Conservation (phyloP, 495 filamentous ascomycete species). For the Lasiosphaeria hispida region DNA sequence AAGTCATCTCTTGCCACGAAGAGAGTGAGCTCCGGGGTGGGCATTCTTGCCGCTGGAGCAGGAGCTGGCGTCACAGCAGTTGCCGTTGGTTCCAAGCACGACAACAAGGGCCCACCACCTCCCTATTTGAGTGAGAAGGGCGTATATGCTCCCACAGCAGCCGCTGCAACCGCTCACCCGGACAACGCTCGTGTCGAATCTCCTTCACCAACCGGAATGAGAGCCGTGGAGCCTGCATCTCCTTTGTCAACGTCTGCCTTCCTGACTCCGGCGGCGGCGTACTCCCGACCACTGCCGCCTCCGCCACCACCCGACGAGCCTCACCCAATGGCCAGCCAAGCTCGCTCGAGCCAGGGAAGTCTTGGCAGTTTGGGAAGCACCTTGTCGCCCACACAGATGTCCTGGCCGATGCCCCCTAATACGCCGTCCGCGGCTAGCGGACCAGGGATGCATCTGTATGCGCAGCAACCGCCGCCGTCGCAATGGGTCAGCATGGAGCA, state of each 20-base stretch:
- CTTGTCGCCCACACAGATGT: conserved; percentile 5
- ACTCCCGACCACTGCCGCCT: too few relatives aligned
- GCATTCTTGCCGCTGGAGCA: background rate
- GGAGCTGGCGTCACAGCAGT: background rate
- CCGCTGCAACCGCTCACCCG: background rate
- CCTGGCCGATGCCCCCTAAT: conserved; percentile 7
- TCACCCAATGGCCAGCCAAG: background rate
- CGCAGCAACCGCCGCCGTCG: background rate
- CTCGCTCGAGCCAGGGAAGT: background rate
- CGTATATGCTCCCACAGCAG: background rate
- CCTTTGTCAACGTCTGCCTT: background rate
- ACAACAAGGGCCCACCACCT: background rate
- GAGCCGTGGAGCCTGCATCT: background rate
- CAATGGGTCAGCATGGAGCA: conserved; percentile 11
- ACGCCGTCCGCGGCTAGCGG: background rate
- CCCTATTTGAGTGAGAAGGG: conserved; percentile 1
- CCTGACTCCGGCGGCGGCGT: background rate
- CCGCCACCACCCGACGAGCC: too few relatives aligned
- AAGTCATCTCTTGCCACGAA: background rate
- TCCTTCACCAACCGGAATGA: too few relatives aligned
- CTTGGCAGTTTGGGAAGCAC: conserved; percentile 2
- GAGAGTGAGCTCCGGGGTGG: background rate
- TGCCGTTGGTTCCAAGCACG: background rate
- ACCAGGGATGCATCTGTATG: background rate
- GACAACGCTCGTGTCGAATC: background rate